Evolutionary conservation across 2,329 filamentous ascomycete genomes (phyloP).

Genomic region (Fusarium robinianum): DNA sequence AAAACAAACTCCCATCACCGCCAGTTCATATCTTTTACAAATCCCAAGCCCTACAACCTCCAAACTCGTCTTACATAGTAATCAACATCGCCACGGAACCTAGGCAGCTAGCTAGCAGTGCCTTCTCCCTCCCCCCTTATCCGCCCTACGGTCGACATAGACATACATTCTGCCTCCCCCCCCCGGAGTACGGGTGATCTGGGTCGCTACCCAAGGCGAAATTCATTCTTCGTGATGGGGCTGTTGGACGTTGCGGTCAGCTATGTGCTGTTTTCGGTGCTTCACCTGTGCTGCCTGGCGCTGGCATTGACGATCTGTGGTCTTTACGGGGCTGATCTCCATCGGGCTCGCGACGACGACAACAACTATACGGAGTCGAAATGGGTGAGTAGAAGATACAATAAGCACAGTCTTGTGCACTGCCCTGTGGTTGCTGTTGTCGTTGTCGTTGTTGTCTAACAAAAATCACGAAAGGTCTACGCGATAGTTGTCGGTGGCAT

Average conservation of each 20-base stretch:
- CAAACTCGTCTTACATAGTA: too few species aligned
- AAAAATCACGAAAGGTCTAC: slow-evolving; percentile 57
- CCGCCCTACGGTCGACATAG: too few species aligned
- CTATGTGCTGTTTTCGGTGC: slow-evolving; percentile 60
- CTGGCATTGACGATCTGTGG: slow-evolving; percentile 77
- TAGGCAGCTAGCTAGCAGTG: too few species aligned
- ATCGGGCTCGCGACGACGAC: slow-evolving; percentile 54
- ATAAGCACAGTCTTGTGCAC: too few species aligned
- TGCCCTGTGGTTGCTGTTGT: too few species aligned
- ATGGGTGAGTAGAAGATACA: too few species aligned
- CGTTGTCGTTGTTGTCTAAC: too few species aligned
- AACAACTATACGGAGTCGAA: slow-evolving; percentile 62
- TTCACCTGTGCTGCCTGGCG: slow-evolving; percentile 78
- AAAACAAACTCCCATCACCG: slow-evolving; percentile 5
- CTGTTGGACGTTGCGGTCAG: slow-evolving; percentile 49
- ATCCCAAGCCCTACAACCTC: too few species aligned
- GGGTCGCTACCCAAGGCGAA: slow-evolving; percentile 7
- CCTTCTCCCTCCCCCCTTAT: too few species aligned
- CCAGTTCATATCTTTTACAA: slow-evolving; percentile 3
- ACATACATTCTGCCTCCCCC: too few species aligned
- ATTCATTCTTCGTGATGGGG: slow-evolving; percentile 46
- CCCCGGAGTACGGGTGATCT: too few species aligned
- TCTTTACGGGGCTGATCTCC: slow-evolving; percentile 74
- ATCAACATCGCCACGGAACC: too few species aligned
- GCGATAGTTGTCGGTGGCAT: slow-evolving; percentile 72